A percentile compares a stretch with the other conserved stretches of the same genome.
Conservation (phyloP, 2,329 filamentous ascomycete genomes). For the Paecilomyces niveus region DNA sequence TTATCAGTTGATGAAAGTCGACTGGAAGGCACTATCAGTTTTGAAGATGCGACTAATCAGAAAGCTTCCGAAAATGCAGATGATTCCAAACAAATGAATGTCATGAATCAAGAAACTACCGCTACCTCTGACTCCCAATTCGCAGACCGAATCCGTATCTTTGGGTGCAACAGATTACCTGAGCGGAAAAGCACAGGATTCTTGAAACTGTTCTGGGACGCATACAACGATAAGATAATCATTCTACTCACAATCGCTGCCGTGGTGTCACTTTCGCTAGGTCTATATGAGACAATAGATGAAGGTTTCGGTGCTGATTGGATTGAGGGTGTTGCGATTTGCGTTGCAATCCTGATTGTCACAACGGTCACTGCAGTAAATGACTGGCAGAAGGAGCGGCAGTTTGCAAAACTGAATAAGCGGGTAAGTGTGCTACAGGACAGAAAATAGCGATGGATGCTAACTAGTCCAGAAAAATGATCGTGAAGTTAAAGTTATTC, state of each 20-base stretch:
- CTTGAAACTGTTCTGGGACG: conserved; percentile 57
- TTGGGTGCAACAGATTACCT: conserved; percentile 55
- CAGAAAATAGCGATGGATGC: not conserved
- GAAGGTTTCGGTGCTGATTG: conserved; percentile 49
- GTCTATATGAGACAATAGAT: conserved; percentile 60
- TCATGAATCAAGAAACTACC: conserved; percentile 2
- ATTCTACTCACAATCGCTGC: conserved; percentile 63
- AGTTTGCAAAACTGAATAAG: conserved; percentile 57
- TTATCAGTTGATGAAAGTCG: conserved; percentile 67
- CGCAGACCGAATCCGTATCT: conserved; percentile 54
- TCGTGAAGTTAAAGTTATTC: conserved; percentile 57
- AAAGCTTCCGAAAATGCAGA: conserved; percentile 11
- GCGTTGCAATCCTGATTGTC: conserved; percentile 58
- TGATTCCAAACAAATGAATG: not conserved
- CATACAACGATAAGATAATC: conserved; percentile 68
- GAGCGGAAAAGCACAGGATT: conserved; percentile 58
- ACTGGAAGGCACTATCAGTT: conserved; percentile 60
- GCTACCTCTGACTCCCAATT: conserved; percentile 29
- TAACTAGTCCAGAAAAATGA: conserved; percentile 54
- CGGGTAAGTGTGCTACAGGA: conserved; percentile 24
- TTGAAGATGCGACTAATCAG: conserved; percentile 57
- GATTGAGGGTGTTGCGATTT: conserved; percentile 62
- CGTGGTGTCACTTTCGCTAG: conserved; percentile 60
- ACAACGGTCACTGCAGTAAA: conserved; percentile 57
- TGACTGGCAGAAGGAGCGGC: conserved; percentile 62